A percentile compares a stretch with the other conserved stretches of the same genome.
Evolutionary conservation across 108 stramenopile species (phyloP).

Genomic region (Fragilaria radians): DNA sequence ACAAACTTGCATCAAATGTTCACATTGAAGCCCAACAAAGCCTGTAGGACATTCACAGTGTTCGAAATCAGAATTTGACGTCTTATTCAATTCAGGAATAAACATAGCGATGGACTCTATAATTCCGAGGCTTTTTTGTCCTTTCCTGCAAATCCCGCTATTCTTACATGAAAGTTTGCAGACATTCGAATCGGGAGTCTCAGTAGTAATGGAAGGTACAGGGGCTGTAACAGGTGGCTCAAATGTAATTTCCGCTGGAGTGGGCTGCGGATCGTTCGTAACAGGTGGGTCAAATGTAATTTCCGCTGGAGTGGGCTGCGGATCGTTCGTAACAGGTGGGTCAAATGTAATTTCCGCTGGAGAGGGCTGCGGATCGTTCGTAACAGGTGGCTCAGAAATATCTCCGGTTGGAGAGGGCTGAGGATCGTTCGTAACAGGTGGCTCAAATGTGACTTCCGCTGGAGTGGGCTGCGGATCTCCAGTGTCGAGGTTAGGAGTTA

Average conservation of each 20-base stretch:
- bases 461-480: neutral
- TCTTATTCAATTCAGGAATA: neutral
- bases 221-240: slow-evolving; percentile 9
- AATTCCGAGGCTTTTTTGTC: neutral
- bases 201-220: neutral
- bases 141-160: neutral
- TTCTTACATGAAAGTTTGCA: neutral
- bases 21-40: slow-evolving; percentile 39
- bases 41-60: slow-evolving; percentile 50
- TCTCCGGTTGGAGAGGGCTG: neutral
- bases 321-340: neutral
- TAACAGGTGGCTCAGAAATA: neutral
- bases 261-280: neutral
- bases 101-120: neutral
- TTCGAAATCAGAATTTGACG: slow-evolving; percentile 26
- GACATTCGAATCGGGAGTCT: neutral
- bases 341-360: neutral
- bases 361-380: neutral
- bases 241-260: no score
- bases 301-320: neutral
- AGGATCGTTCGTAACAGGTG: neutral
- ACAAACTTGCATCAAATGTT: slow-evolving; percentile 38
- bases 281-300: neutral
- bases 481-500: no score
- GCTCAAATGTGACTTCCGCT: neutral